Evolutionary conservation across 768 basidiomycete species (phyloP).

Genomic region (Cyclocybe aegerita): DNA sequence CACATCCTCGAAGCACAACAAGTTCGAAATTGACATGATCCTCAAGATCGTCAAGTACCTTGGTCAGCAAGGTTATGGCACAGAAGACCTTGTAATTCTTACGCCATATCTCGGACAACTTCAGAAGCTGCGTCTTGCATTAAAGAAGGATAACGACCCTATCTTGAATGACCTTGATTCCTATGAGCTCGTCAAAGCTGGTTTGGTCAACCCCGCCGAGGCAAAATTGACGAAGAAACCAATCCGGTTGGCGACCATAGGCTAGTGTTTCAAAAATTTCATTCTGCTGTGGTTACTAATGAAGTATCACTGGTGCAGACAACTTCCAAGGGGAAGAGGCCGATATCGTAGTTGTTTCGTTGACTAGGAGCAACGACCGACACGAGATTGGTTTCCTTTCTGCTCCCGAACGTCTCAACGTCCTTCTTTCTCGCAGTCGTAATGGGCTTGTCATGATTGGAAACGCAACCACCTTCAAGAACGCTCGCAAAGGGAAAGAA

Average conservation of each 20-base stretch:
- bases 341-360: slow-evolving; percentile 58
- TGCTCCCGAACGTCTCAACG: slow-evolving; percentile 67
- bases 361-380: slow-evolving; percentile 55
- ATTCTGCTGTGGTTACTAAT: background rate
- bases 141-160: slow-evolving; percentile 52
- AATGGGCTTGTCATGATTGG: slow-evolving; percentile 64
- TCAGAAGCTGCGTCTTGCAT: slow-evolving; percentile 37
- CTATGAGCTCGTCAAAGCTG: slow-evolving; percentile 53
- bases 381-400: slow-evolving; percentile 70
- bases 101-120: slow-evolving; percentile 73
- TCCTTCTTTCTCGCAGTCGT: slow-evolving; percentile 65
- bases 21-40: slow-evolving; percentile 60
- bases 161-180: slow-evolving; percentile 62
- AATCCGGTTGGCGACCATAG: slow-evolving; percentile 65
- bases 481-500: slow-evolving; percentile 46
- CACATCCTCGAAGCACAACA: slow-evolving; percentile 60
- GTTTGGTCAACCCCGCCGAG: slow-evolving; percentile 38
- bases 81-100: slow-evolving; percentile 58
- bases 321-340: slow-evolving; percentile 78
- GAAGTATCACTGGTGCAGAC: slow-evolving; percentile 33
- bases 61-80: slow-evolving; percentile 65
- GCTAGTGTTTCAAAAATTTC: slow-evolving; percentile 27
- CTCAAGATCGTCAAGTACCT: slow-evolving; percentile 66
- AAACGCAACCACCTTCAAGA: slow-evolving; percentile 55
- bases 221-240: slow-evolving; percentile 41